Evolutionary conservation across 768 basidiomycete species (phyloP).

Genomic region (Lactifluus piperatus): DNA sequence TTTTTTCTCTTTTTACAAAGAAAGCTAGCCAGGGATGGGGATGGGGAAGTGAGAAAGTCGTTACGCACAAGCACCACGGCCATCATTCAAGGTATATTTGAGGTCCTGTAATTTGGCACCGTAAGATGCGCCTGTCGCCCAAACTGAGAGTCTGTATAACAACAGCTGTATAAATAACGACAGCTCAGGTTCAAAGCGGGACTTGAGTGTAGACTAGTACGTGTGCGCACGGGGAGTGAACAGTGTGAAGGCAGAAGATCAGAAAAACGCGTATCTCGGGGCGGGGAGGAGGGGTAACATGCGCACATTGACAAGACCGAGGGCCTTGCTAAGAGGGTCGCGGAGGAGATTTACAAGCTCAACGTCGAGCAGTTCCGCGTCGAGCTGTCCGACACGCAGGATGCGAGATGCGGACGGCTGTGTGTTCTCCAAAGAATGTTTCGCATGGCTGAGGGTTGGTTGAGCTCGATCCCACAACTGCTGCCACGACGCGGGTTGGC

Average conservation of each 20-base stretch:
- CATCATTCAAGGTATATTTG: conserved; percentile 37
- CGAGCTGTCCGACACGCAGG: conserved; percentile 82
- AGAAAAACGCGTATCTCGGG: background rate
- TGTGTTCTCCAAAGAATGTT: conserved; percentile 30
- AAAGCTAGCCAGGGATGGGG: conserved; percentile 13
- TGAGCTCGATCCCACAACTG: conserved; percentile 57
- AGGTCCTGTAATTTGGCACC: conserved; percentile 78
- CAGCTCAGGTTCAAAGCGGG: conserved; percentile 69
- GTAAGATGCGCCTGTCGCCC: conserved; percentile 74
- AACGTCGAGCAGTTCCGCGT: conserved; percentile 83
- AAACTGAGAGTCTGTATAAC: conserved; percentile 77
- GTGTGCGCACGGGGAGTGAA: background rate
- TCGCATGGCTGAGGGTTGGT: conserved; percentile 42
- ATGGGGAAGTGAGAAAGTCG: too few relatives aligned
- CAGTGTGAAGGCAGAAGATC: too few relatives aligned
- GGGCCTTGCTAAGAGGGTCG: conserved; percentile 69
- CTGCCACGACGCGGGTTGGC: conserved; percentile 36
- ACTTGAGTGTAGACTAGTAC: conserved; percentile 44
- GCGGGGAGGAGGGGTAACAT: background rate
- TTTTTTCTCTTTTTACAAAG: background rate
- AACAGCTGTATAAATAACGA: conserved; percentile 56
- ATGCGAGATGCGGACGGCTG: conserved; percentile 30
- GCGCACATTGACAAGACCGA: conserved; percentile 60
- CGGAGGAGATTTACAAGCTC: conserved; percentile 76
- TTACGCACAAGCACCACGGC: conserved; percentile 7